Evolutionary conservation across 192 early-diverging fungal genomes (phyloP).

Genomic region (Tieghemiomyces parasiticus): DNA sequence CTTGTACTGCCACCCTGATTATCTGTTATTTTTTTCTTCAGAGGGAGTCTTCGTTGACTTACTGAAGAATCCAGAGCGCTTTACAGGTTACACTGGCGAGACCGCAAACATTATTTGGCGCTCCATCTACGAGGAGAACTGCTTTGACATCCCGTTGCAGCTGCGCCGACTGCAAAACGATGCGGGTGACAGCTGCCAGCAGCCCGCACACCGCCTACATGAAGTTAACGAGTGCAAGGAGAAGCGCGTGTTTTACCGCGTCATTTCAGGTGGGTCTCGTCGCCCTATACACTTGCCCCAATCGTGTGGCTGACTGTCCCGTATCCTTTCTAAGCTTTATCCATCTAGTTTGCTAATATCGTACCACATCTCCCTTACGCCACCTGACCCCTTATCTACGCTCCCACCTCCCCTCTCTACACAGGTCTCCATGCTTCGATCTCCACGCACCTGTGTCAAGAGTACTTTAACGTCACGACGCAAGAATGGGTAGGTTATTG

Average conservation of each 20-base stretch:
- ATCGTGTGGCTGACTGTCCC: too few relatives aligned
- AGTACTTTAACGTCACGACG: slow-evolving; percentile 78
- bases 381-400: neutral
- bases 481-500: slow-evolving; percentile 76
- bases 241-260: slow-evolving; percentile 64
- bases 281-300: too few relatives aligned
- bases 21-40: slow-evolving; percentile 13
- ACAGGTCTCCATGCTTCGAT: slow-evolving; percentile 88
- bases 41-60: slow-evolving; percentile 83
- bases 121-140: slow-evolving; percentile 94
- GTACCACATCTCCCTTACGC: neutral
- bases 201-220: neutral
- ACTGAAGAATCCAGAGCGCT: slow-evolving; percentile 85
- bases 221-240: slow-evolving; percentile 48
- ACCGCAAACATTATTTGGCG: slow-evolving; percentile 83
- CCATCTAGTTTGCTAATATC: too few relatives aligned
- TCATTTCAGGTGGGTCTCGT: slow-evolving; percentile 42
- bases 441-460: slow-evolving; percentile 92
- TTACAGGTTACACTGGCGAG: slow-evolving; percentile 88
- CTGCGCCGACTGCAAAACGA: slow-evolving; percentile 6
- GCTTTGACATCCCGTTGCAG: slow-evolving; percentile 51
- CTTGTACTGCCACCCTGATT: too few relatives aligned
- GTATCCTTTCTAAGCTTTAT: too few relatives aligned
- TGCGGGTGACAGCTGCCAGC: neutral
- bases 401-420: neutral